Evolutionary conservation across 306 rosid species (phyloP).

Genomic region (Cucumis melo): DNA sequence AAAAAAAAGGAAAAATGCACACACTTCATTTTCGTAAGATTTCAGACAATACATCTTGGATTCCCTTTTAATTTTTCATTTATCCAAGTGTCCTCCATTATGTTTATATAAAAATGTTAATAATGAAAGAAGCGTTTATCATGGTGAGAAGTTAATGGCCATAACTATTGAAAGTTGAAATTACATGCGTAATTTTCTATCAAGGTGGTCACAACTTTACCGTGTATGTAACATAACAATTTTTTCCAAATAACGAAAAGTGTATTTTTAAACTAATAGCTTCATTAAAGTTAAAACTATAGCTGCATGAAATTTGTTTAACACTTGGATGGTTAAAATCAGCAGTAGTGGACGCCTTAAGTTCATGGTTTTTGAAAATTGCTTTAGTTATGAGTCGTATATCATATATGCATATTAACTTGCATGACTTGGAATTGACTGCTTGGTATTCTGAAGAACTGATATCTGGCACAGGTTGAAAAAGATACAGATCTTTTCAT

Average conservation of each 20-base stretch:
- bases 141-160: neutral
- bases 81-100: neutral
- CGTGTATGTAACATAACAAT: neutral
- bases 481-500: conserved; percentile 63
- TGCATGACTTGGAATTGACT: neutral
- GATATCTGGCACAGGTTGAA: conserved; percentile 29
- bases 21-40: neutral
- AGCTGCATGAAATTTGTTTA: neutral
- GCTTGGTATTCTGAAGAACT: conserved; percentile 9
- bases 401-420: neutral
- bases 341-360: neutral
- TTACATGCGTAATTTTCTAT: neutral
- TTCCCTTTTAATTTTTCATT: neutral
- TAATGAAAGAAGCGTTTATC: too few species aligned
- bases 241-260: neutral
- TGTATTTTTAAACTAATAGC: neutral
- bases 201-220: neutral
- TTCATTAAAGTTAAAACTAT: neutral
- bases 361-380: neutral
- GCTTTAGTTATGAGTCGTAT: neutral
- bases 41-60: neutral
- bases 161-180: neutral
- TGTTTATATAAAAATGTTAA: neutral
- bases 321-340: neutral
- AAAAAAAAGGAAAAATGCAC: too few species aligned